These are phyloP conservation scores for Colletotrichum sp. DNA, from an alignment of 2,329 filamentous ascomycete genomes.

Conservation along the genomic window DNA sequence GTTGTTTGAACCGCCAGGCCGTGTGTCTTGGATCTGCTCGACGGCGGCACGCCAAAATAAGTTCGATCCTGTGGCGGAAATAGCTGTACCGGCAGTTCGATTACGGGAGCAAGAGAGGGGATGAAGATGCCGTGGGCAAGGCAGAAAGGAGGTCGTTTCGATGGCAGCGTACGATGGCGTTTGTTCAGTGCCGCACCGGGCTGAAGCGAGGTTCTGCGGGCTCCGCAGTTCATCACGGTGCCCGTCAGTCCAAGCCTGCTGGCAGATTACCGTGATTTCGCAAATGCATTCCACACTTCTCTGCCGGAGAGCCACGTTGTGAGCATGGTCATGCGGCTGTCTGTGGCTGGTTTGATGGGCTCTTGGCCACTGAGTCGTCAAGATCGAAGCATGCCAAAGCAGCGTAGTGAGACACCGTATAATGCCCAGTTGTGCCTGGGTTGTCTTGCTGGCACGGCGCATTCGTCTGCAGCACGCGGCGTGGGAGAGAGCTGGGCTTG, in stretches of 20 bases:
- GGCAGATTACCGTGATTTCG: background rate
- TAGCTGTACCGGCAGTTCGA: background rate
- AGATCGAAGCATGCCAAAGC: background rate
- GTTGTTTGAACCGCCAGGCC: background rate
- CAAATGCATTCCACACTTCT: background rate
- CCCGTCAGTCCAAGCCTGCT: background rate
- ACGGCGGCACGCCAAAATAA: background rate
- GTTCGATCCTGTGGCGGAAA: background rate
- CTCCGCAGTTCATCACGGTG: background rate
- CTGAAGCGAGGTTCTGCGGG: background rate
- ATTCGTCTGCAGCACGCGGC: background rate
- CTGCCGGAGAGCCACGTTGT: background rate
- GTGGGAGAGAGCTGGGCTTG: background rate
- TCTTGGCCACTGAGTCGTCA: background rate
- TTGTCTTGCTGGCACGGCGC: background rate
- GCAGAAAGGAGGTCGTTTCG: background rate
- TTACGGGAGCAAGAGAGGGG: background rate
- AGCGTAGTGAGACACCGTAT: background rate
- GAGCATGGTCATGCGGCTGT: background rate
- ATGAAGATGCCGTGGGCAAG: background rate
- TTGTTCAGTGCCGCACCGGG: background rate
- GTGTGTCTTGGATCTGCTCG: constrained; percentile 17
- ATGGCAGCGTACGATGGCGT: background rate
- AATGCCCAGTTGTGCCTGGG: background rate
- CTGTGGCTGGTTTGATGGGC: background rate